Percentiles rank a stretch among this genome's conserved stretches.
Evolutionary conservation across 1,284 basidiomycete species (phyloP).

Genomic region (Apiotrichum montevideense): DNA sequence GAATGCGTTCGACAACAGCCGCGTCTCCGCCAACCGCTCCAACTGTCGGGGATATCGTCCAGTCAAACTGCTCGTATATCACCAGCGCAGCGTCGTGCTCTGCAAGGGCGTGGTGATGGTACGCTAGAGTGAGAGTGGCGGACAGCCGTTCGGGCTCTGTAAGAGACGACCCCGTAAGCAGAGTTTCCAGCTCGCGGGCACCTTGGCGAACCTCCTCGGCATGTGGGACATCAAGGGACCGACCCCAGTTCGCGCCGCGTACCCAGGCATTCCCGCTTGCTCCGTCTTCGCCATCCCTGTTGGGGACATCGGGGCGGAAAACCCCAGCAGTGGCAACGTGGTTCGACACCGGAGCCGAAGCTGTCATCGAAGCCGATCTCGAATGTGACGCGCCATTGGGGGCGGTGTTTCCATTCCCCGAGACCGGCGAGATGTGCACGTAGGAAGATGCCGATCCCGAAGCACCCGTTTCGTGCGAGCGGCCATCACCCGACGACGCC

Average conservation of each 20-base stretch:
- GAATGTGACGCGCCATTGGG: constrained; percentile 1
- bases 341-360: background rate
- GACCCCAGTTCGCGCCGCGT: constrained; percentile 3
- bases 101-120: constrained; percentile 68
- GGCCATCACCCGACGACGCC: constrained; percentile 22
- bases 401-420: background rate
- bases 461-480: constrained; percentile 16
- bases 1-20: constrained; percentile 44
- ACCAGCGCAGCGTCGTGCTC: constrained; percentile 59
- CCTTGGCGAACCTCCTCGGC: background rate
- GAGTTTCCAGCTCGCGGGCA: background rate
- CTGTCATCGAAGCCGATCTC: background rate
- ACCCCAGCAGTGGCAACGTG: too few relatives aligned
- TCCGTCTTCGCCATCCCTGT: constrained; percentile 38
- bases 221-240: background rate
- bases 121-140: constrained; percentile 58
- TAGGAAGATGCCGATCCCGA: constrained; percentile 28
- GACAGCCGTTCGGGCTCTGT: constrained; percentile 30
- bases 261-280: constrained; percentile 24
- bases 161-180: constrained; percentile 4
- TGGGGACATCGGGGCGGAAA: background rate
- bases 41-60: constrained; percentile 41
- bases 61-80: constrained; percentile 56
- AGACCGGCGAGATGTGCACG: constrained; percentile 27
- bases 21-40: constrained; percentile 44